Conservation (phyloP, 768 basidiomycete genomes). For the Trametes elegans region DNA sequence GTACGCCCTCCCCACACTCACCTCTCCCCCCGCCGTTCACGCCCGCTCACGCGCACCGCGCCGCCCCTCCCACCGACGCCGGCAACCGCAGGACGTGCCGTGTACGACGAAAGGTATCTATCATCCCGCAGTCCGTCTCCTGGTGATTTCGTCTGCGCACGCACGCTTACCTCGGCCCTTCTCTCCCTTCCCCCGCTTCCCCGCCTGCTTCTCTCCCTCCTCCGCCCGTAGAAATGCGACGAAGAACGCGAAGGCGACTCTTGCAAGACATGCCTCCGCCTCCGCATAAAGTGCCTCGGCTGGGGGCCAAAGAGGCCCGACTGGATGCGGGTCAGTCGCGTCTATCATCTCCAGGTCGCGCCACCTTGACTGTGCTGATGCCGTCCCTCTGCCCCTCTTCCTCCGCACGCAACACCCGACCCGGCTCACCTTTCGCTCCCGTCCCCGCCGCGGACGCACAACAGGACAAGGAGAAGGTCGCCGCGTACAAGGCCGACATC, state of each 20-base stretch:
- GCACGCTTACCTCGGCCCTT: background rate
- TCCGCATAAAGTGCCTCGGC: conserved; percentile 79
- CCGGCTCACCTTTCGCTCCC: background rate
- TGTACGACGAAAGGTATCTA: conserved; percentile 71
- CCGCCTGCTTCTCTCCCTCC: background rate
- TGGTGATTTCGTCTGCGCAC: conserved; percentile 8
- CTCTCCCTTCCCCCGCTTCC: conserved; percentile 1
- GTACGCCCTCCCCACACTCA: conserved; percentile 39
- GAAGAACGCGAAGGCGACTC: conserved; percentile 76
- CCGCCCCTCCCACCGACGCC: conserved; percentile 1
- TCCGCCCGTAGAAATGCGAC: conserved; percentile 71
- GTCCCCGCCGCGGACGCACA: conserved; percentile 20
- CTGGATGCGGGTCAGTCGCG: conserved; percentile 85
- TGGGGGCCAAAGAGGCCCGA: conserved; percentile 87
- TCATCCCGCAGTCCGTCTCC: conserved; percentile 19
- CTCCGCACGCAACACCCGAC: background rate
- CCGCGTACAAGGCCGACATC: conserved; percentile 80
- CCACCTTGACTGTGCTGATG: conserved; percentile 17
- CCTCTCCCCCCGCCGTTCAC: background rate
- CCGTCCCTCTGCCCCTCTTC: background rate
- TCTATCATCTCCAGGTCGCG: conserved; percentile 20
- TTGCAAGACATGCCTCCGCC: conserved; percentile 76
- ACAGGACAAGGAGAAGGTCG: conserved; percentile 81
- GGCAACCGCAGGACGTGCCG: conserved; percentile 68
- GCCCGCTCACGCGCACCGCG: background rate